Percentiles rank a stretch among this genome's conserved stretches.
Evolutionary conservation across 176 grass and related monocot species (phyloP).

Genomic region (Ensete glaucum): DNA sequence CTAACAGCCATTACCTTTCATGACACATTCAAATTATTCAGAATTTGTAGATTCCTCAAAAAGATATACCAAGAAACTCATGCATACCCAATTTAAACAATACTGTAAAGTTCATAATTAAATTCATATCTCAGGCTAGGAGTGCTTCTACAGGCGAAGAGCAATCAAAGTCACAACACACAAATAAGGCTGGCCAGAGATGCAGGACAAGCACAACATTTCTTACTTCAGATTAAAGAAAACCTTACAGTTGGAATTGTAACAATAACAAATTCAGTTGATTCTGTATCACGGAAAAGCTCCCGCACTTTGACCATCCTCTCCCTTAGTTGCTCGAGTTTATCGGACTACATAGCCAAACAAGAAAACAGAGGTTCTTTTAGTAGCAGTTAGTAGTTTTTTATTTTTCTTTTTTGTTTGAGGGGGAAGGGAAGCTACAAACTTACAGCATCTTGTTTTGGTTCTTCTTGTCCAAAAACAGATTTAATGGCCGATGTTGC

Average conservation of each 20-base stretch:
- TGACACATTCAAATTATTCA: not conserved
- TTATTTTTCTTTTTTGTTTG: not conserved
- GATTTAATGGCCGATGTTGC: slow-evolving; percentile 99
- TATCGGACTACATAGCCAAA: slow-evolving; percentile 45
- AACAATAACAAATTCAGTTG: slow-evolving; percentile 93
- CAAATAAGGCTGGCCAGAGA: not conserved
- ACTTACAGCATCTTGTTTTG: slow-evolving; percentile 69
- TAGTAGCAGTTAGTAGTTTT: not conserved
- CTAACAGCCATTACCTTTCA: slow-evolving; percentile 62
- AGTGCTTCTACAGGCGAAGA: not conserved
- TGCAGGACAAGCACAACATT: not conserved
- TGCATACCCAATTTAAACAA: not conserved
- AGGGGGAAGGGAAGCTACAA: slow-evolving; percentile 10
- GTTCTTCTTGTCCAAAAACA: slow-evolving; percentile 77
- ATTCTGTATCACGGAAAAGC: slow-evolving; percentile 74
- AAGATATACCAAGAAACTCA: not conserved
- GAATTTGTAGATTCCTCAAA: not conserved
- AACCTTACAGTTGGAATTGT: slow-evolving; percentile 81
- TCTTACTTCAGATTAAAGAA: not conserved
- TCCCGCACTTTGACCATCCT: slow-evolving; percentile 86
- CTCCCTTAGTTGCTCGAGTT: slow-evolving; percentile 82
- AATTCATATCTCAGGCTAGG: not conserved
- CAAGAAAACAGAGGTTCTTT: not conserved
- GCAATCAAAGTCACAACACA: not conserved
- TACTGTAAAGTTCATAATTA: not conserved